Evolutionary conservation across 148 eudicot genomes (phyloP), one percentile per base, ranked within the genome.

Genomic region (Mesembryanthemum crystallinum): DNA sequence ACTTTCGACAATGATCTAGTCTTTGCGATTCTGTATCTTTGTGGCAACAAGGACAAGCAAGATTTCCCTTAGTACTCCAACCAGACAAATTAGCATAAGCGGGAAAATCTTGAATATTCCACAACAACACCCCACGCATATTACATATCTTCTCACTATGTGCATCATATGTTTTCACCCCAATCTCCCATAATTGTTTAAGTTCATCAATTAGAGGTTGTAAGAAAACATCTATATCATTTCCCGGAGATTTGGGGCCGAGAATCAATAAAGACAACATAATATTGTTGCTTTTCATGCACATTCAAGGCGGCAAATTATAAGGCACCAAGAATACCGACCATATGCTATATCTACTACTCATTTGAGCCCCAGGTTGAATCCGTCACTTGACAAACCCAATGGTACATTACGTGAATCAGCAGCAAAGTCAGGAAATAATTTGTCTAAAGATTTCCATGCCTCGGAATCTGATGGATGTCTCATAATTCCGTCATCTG

Each of bases 401-500:
- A 65, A 65, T 10, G 24, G 17, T 23, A 35, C 47, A 37, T 65
- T 65, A 0, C 49, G 45, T 5, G 14, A 10, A 4, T 66, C 69
- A 5, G 45, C 8, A 29, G 68, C 70, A 67, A 67, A 67, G 0
- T 37, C 51, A 3, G 51, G 51, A 67, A 11, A 67, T 5, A n/a
- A 42, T 11, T 24, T 8, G 23, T n/a, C 71, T 1, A 67, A 67
- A 1, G 28, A 39, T 23, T 67, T 67, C 71, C 54, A 67, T 32
- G 55, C 28, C 28, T 39, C 4, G 1, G 54, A 8, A 67, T 67
- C 55, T 24, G 18, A 14, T n/a, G 55, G 71, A 67, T 67, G 72
- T 45, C 72, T 68, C 29, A 68, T 68, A 32, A 68, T 68, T 10
- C 29, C 55, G 43, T 65, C 45, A 65, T 65, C 24, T 0, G 8